Evolutionary conservation across 2,329 filamentous ascomycete species (phyloP), one percentile per base, ranked within the genome.

Genomic region (Fusarium denticulatum): DNA sequence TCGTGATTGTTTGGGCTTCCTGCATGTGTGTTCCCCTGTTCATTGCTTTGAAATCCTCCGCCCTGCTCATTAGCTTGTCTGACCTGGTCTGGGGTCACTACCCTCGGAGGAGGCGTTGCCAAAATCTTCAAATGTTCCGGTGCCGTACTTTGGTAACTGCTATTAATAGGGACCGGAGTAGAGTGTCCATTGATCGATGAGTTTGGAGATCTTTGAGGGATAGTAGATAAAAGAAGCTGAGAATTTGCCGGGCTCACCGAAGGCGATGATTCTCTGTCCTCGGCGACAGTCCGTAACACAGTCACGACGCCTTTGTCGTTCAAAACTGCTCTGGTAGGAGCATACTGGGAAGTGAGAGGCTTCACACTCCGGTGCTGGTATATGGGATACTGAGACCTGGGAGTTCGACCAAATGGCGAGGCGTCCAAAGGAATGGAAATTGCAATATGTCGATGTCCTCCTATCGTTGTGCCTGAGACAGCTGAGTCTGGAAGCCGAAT

Each of bases 361-460:
- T 66, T 78, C 24, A 47, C 45, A 22, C 37, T 49, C 20, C 58
- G 64, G 50, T 67, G 64, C 49, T 75, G 72, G 43, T 78, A 79
- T 22, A 82, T 75, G 16, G 81, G 81, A 61, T 82, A 81, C 64
- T 83, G 81, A 12, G 81, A 79, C 52, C 78, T 76, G 26, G 78
- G 76, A 37, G 71, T 73, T 40, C 74, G 69, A 6, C 81, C 82
- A 47, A 86, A 80, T 28, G 87, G 84, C 10, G 84, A 85, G 64
- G 88, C 81, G 71, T 88, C 84, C 18, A 86, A 67, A 4, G 89
- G 89, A 49, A 91, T 90, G 1, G 88, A 90, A 58, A 91, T 91
- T 65, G 88, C 88, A 71, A 91, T 90, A 73, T 91, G 87, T 9
- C 87, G 84, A 75, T 88, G 83, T 4, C 89, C 89, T 6, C 82